A percentile compares a stretch with the other conserved stretches of the same genome.
Evolutionary conservation across 768 basidiomycete species (phyloP).

Genomic region (Pleurotus cornucopiae): DNA sequence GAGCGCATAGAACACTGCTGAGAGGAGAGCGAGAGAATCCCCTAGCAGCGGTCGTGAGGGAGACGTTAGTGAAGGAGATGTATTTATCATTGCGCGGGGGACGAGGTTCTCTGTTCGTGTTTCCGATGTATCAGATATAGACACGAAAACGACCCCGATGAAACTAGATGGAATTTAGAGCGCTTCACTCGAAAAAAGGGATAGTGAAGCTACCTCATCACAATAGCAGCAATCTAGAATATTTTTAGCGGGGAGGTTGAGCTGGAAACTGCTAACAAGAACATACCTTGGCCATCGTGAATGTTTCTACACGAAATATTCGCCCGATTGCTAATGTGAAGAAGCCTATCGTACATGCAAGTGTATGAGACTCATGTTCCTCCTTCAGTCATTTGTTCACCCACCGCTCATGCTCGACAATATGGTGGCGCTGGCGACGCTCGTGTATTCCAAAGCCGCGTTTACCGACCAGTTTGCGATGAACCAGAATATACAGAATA

Average conservation of each 20-base stretch:
- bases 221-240: conserved; percentile 55
- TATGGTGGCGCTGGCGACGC: conserved; percentile 92
- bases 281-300: conserved; percentile 57
- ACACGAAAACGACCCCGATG: conserved; percentile 82
- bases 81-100: conserved; percentile 7
- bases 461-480: conserved; percentile 91
- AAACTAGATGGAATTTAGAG: conserved; percentile 43
- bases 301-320: conserved; percentile 73
- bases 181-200: neutral
- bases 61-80: conserved; percentile 11
- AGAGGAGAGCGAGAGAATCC: conserved; percentile 80
- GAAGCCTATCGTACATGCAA: conserved; percentile 57
- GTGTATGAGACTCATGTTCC: neutral
- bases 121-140: conserved; percentile 68
- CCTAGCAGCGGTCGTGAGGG: conserved; percentile 51
- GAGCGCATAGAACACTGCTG: conserved; percentile 81
- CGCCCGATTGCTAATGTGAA: conserved; percentile 88
- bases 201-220: conserved; percentile 57
- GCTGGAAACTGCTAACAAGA: neutral
- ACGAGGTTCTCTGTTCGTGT: conserved; percentile 16
- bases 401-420: conserved; percentile 85
- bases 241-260: neutral
- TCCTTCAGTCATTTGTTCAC: conserved; percentile 17
- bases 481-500: conserved; percentile 92
- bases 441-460: conserved; percentile 79